Evolutionary conservation across 2,329 filamentous ascomycete genomes (phyloP), one percentile per base, ranked within the genome.

Genomic region (Penicillium sp.): DNA sequence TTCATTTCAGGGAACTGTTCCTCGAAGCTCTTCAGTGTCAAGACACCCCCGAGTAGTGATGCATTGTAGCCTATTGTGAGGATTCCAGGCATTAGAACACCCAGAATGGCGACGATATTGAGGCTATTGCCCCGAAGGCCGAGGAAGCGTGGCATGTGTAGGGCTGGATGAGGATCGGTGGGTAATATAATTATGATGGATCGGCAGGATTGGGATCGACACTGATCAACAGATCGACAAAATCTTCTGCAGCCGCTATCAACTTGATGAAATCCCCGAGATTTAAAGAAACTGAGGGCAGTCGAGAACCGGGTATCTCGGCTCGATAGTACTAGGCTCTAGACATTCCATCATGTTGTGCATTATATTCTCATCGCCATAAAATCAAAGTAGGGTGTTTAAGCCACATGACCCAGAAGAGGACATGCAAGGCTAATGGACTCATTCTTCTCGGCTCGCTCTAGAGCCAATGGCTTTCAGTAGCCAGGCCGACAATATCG

Each of bases 71-170:
- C 65, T 41, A 62, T 27, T 15, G 59, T 48, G 43, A 67, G 47
- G 21, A 67, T 64, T 1, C 56, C 64, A 0, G 65, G 65, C 65
- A 67, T 67, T 23, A 66, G 40, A 2, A 67, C 65, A 6, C 64
- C 64, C 17, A 65, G 35, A 13, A 67, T 65, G 7, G 65, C 57
- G 4, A 47, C 55, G 5, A 65, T 37, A 48, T 62, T 64, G 58
- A 67, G 65, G 49, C 61, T 56, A 45, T 59, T 61, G 62, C 65
- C 65, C 17, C 64, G 61, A 55, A 66, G 55, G 49, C 62, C 64
- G 17, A 67, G 48, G 45, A 65, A 66, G 17, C 58, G 62, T 27
- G 57, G 37, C 64, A 65, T 65, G 5, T 27, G 42, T 35, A 50
- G 8, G 43, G 15, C 15, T 25, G 25, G 33, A n/a, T 57, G 53